Conservation (phyloP, 169 alveolate genomes). For the Babesia sp. region DNA sequence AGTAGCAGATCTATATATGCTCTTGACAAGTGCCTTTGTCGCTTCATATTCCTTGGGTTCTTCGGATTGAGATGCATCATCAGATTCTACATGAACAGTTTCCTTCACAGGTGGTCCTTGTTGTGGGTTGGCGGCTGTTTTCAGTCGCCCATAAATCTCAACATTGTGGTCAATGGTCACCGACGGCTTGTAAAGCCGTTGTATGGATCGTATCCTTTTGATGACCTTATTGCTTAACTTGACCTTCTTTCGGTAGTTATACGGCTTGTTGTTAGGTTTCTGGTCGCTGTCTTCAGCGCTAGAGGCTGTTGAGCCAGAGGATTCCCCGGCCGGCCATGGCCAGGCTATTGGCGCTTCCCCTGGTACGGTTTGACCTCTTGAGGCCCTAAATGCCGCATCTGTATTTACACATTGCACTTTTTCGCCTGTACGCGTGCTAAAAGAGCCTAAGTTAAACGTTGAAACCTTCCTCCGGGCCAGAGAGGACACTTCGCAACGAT, state of each 20-base stretch:
- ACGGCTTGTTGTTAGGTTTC: not conserved
- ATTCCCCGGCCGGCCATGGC: not conserved
- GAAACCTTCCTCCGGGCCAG: not conserved
- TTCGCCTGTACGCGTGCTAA: not conserved
- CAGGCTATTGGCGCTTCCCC: slow-evolving; percentile 2
- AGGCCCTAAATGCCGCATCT: not conserved
- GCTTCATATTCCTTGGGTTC: slow-evolving; percentile 26
- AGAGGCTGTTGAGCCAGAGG: not conserved
- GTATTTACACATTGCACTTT: slow-evolving; percentile 14
- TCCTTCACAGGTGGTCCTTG: not conserved
- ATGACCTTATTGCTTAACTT: slow-evolving; percentile 47
- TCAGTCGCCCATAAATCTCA: not conserved
- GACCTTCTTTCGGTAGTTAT: not conserved
- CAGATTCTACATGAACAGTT: slow-evolving; percentile 13
- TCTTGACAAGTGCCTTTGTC: slow-evolving; percentile 55
- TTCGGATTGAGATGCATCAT: not conserved
- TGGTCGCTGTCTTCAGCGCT: not conserved
- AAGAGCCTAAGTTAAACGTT: not conserved
- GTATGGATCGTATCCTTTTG: slow-evolving; percentile 44
- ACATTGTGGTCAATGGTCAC: not conserved
- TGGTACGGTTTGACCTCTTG: not conserved
- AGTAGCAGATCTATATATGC: slow-evolving; percentile 71
- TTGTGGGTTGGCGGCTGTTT: not conserved
- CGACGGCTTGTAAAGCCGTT: slow-evolving; percentile 44
- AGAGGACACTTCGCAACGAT: not conserved